phyloP scores from a whole-genome alignment of 2,329 filamentous ascomycete species.

The Cladorrhinum sp. region DNA sequence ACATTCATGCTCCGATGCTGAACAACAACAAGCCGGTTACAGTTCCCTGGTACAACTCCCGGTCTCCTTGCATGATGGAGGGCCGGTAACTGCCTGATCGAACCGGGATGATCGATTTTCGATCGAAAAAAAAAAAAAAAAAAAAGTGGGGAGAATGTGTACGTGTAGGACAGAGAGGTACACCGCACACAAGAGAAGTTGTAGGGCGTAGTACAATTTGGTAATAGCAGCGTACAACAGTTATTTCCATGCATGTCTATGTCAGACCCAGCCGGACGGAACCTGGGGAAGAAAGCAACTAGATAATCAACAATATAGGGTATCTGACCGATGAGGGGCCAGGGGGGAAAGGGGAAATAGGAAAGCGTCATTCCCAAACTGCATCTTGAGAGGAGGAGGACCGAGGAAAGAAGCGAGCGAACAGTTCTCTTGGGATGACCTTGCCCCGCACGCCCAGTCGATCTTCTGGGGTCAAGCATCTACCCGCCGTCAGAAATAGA shows the following conservation, averaged over 20 bases:
- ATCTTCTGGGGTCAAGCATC: not conserved
- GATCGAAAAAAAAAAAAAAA: not conserved
- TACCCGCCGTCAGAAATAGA: constrained; percentile 2
- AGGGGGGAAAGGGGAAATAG: not conserved
- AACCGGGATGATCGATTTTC: not conserved
- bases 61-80: not conserved
- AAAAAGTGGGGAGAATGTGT: no score
- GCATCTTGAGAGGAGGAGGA: not conserved
- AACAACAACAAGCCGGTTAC: no score
- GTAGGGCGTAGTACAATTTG: not conserved
- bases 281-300: not conserved
- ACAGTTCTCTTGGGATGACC: not conserved
- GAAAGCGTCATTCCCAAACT: not conserved
- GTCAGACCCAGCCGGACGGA: not conserved
- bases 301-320: not conserved
- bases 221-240: not conserved
- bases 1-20: no score
- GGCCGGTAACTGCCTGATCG: not conserved
- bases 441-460: not conserved
- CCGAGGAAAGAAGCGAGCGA: not conserved
- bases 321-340: not conserved
- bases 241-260: not conserved
- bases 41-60: no score
- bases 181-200: no score
- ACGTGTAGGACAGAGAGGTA: not conserved